These are phyloP conservation scores for Alternaria gaisen DNA, from an alignment of 2,329 filamentous ascomycete genomes.

Conservation along the genomic window DNA sequence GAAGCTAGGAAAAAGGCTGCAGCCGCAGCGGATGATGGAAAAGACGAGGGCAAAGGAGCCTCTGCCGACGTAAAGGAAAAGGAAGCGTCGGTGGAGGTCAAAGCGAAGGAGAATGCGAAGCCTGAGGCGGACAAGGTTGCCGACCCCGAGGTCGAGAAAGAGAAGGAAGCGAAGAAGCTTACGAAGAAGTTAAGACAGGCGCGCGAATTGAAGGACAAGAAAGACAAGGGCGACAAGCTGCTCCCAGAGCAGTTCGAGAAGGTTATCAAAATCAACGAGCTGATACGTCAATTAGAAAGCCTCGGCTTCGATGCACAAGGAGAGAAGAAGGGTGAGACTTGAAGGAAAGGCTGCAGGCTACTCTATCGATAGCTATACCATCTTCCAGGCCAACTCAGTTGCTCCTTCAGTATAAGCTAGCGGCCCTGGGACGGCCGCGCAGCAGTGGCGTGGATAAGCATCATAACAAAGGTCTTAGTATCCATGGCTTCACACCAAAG, in stretches of 20 bases:
- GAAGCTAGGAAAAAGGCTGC: slow-evolving; percentile 70
- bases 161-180: slow-evolving; percentile 91
- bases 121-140: slow-evolving; percentile 37
- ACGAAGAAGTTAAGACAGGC: slow-evolving; percentile 97
- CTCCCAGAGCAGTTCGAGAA: slow-evolving; percentile 96
- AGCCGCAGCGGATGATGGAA: slow-evolving; percentile 53
- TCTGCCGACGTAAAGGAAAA: slow-evolving; percentile 25
- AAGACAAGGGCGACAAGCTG: slow-evolving; percentile 82
- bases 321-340: slow-evolving; percentile 62
- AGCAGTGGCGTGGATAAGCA: neutral
- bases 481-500: neutral
- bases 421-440: too few relatives aligned
- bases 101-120: slow-evolving; percentile 22
- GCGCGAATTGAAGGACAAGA: slow-evolving; percentile 87
- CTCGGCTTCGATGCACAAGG: slow-evolving; percentile 85
- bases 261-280: slow-evolving; percentile 95
- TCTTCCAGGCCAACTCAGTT: neutral
- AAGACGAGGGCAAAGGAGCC: slow-evolving; percentile 60
- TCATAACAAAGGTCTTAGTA: neutral
- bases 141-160: slow-evolving; percentile 79
- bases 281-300: slow-evolving; percentile 84
- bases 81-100: slow-evolving; percentile 32
- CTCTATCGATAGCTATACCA: neutral
- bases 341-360: slow-evolving; percentile 15
- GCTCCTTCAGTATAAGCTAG: neutral